phyloP scores from a whole-genome alignment of 805 yeast genomes.

The Nakazawaea peltata region DNA sequence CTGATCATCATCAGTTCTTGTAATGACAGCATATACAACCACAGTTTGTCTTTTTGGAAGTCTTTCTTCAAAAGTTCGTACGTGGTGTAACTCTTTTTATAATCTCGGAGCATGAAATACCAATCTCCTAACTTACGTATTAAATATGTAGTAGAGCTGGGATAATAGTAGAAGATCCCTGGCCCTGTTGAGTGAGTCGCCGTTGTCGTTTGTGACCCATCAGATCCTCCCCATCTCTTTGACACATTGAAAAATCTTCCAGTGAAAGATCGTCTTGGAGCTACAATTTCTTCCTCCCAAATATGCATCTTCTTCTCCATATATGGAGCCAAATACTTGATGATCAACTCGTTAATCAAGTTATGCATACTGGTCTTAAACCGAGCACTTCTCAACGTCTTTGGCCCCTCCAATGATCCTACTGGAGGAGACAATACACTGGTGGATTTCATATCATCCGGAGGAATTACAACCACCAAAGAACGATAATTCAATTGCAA shows the following conservation, averaged over 20 bases:
- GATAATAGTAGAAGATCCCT: conserved; percentile 50
- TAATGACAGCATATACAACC: conserved; percentile 73
- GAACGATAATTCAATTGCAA: conserved; percentile 15
- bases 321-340: conserved; percentile 58
- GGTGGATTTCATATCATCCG: not conserved
- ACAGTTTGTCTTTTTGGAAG: conserved; percentile 67
- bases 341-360: conserved; percentile 38
- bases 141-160: conserved; percentile 60
- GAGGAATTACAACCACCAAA: conserved; percentile 12
- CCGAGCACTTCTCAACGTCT: conserved; percentile 13
- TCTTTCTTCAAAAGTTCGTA: conserved; percentile 81
- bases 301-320: conserved; percentile 74
- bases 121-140: conserved; percentile 85
- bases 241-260: conserved; percentile 66
- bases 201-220: conserved; percentile 18
- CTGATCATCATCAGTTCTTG: conserved; percentile 84
- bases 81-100: conserved; percentile 71
- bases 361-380: conserved; percentile 22
- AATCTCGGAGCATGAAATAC: conserved; percentile 87
- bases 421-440: conserved; percentile 4
- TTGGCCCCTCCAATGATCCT: conserved; percentile 15
- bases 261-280: conserved; percentile 69
- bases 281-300: conserved; percentile 81
- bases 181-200: conserved; percentile 34
- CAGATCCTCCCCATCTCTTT: conserved; percentile 40